These are phyloP conservation scores for Cladosporium phlei DNA, from an alignment of 2,329 filamentous ascomycete genomes.

Conservation along the genomic window DNA sequence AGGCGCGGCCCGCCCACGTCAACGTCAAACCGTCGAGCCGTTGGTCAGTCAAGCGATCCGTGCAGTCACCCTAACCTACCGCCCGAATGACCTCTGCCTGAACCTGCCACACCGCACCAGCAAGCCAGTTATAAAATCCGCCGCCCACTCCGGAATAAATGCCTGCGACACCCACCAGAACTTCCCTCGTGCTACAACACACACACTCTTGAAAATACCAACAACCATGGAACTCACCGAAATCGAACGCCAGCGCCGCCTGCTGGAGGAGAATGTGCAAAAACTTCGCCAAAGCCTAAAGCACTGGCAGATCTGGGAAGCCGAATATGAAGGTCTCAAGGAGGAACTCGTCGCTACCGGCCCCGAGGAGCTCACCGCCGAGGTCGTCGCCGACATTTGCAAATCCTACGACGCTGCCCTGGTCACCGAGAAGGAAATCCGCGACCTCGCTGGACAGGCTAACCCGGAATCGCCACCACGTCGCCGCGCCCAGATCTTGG, in stretches of 20 bases:
- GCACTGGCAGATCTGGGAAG: slow-evolving; percentile 87
- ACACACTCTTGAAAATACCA: too few relatives aligned
- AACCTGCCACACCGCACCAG: too few relatives aligned
- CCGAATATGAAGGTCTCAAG: slow-evolving; percentile 84
- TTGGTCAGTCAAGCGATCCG: too few relatives aligned
- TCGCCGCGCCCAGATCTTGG: slow-evolving; percentile 59
- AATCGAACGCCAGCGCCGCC: slow-evolving; percentile 68
- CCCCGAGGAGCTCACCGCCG: slow-evolving; percentile 35
- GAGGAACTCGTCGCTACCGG: slow-evolving; percentile 66
- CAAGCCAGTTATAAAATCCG: too few relatives aligned
- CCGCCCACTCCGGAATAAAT: too few relatives aligned
- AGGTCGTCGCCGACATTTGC: slow-evolving; percentile 42
- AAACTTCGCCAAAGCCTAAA: slow-evolving; percentile 71
- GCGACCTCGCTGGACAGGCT: slow-evolving; percentile 45
- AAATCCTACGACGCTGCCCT: slow-evolving; percentile 59
- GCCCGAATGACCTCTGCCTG: too few relatives aligned
- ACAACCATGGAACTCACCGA: slow-evolving; percentile 50
- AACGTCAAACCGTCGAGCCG: too few relatives aligned
- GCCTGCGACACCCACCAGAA: too few relatives aligned
- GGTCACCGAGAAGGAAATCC: slow-evolving; percentile 57
- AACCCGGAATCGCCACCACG: slow-evolving; percentile 41
- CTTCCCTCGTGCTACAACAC: too few relatives aligned
- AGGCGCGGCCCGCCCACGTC: too few relatives aligned
- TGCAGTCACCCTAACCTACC: too few relatives aligned
- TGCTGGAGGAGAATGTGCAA: slow-evolving; percentile 70